Conservation (phyloP, 176 grass and related monocot genomes). For the Oropetium thomaeum region DNA sequence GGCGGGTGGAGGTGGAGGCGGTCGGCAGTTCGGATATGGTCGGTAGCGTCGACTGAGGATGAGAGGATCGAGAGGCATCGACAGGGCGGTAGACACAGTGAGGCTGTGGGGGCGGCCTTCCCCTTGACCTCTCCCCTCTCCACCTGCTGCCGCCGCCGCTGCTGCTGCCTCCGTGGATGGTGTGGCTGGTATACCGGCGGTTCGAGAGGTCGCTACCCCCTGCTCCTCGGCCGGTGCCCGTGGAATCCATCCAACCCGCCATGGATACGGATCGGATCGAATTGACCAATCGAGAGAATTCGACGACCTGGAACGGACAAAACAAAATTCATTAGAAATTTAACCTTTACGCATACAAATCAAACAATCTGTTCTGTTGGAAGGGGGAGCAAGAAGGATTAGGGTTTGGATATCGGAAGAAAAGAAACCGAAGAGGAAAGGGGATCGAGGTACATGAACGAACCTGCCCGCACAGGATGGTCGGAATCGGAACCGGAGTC, state of each 20-base stretch:
- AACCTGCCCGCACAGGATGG: background rate
- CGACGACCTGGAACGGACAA: too few species aligned
- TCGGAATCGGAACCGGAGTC: too few species aligned
- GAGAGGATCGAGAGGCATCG: background rate
- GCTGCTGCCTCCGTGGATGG: background rate
- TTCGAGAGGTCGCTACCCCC: slow-evolving; percentile 19
- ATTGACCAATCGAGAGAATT: too few species aligned
- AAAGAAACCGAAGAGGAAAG: background rate
- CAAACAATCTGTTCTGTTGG: background rate
- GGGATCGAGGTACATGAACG: background rate
- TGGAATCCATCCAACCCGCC: slow-evolving; percentile 37
- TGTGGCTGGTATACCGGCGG: background rate
- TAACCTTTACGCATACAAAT: background rate
- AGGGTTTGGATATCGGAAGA: background rate
- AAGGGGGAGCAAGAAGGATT: background rate
- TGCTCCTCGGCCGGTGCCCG: slow-evolving; percentile 1
- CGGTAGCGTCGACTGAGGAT: background rate
- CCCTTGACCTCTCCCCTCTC: slow-evolving; percentile 1
- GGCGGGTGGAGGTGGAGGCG: slow-evolving; percentile 16
- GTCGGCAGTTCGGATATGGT: background rate
- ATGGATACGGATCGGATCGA: slow-evolving; percentile 14
- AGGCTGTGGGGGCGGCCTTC: background rate
- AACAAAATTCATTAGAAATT: background rate
- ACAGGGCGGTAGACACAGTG: slow-evolving; percentile 28
- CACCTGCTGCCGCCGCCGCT: background rate